Conservation (phyloP, 139 green algal genomes). For the Micromonas pusilla region DNA sequence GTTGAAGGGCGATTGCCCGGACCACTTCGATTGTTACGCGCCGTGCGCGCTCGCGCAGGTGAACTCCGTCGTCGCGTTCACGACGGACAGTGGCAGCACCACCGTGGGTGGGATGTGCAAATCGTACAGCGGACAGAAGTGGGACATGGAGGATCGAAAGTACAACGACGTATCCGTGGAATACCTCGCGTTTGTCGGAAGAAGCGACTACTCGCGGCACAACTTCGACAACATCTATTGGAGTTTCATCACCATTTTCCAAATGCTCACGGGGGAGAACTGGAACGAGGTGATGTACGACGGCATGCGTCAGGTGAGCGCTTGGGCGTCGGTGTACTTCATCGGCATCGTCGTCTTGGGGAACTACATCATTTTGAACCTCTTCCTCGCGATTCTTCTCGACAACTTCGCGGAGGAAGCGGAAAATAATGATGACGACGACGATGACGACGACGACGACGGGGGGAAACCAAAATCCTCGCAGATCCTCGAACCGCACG, state of each 20-base stretch:
- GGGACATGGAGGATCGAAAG: not conserved
- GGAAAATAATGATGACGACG: not conserved
- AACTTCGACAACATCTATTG: conserved; percentile 58
- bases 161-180: not conserved
- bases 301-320: conserved; percentile 24
- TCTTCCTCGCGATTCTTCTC: conserved; percentile 68
- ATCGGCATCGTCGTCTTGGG: conserved; percentile 46
- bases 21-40: conserved; percentile 52
- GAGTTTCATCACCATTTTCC: conserved; percentile 52
- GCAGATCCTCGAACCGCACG: not conserved
- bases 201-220: conserved; percentile 36
- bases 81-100: conserved; percentile 23
- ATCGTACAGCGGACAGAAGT: conserved; percentile 7
- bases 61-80: conserved; percentile 32
- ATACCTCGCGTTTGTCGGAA: conserved; percentile 38
- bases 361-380: conserved; percentile 67
- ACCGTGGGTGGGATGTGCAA: conserved; percentile 15
- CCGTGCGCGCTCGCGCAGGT: conserved; percentile 34
- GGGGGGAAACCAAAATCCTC: too few species aligned
- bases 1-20: conserved; percentile 36
- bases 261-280: conserved; percentile 32
- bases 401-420: conserved; percentile 38
- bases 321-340: conserved; percentile 35
- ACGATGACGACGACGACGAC: not conserved
- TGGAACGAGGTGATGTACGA: conserved; percentile 38